These are phyloP conservation scores for Monosporascus sp. DNA, from an alignment of 2,329 filamentous ascomycete species.

Conservation along the genomic window DNA sequence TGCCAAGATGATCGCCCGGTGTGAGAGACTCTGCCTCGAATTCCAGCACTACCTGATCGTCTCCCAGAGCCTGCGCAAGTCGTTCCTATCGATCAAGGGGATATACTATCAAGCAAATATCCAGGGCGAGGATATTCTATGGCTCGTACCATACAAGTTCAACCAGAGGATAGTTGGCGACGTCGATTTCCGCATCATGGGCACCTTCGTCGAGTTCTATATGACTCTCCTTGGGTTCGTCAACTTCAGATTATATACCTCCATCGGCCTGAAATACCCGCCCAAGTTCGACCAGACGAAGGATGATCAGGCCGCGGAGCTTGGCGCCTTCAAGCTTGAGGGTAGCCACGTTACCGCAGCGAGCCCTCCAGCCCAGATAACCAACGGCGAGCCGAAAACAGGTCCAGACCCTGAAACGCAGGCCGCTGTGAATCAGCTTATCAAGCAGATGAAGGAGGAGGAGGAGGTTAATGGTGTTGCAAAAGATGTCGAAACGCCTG, in stretches of 20 bases:
- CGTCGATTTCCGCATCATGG: constrained; percentile 98
- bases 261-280: constrained; percentile 87
- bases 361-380: constrained; percentile 46
- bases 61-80: constrained; percentile 87
- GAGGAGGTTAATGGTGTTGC: constrained; percentile 46
- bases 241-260: constrained; percentile 92
- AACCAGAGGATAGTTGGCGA: constrained; percentile 91
- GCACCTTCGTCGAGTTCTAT: constrained; percentile 98
- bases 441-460: constrained; percentile 59
- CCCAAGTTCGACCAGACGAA: constrained; percentile 85
- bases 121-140: constrained; percentile 92
- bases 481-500: constrained; percentile 34
- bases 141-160: constrained; percentile 97
- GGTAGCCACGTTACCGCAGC: constrained; percentile 58
- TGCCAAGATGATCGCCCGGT: constrained; percentile 90
- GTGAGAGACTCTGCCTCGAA: constrained; percentile 87
- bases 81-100: constrained; percentile 96
- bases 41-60: constrained; percentile 97
- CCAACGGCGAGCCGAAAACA: constrained; percentile 45
- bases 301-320: constrained; percentile 84
- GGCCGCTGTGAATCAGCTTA: constrained; percentile 62
- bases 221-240: constrained; percentile 93
- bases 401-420: constrained; percentile 59
- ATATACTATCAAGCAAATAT: constrained; percentile 99
- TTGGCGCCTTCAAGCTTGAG: constrained; percentile 87